A percentile compares a stretch with the other conserved stretches of the same genome.
These are phyloP conservation scores for Helicocarpus griseus DNA, from an alignment of 2,329 filamentous ascomycete genomes.

Conservation along the genomic window DNA sequence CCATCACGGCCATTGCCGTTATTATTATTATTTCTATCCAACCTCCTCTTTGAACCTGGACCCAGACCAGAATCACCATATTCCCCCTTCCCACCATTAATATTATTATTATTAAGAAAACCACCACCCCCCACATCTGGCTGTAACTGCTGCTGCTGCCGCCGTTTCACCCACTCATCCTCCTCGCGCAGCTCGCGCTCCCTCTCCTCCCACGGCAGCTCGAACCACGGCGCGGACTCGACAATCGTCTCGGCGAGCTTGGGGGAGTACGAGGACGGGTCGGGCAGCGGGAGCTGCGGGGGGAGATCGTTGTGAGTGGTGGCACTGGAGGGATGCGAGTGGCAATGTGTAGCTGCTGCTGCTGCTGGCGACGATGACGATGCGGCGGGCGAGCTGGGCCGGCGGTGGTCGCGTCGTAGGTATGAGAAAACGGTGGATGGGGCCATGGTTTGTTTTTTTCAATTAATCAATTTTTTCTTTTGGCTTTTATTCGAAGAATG, in stretches of 20 bases:
- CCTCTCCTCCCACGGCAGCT: not conserved
- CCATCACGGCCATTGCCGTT: not conserved
- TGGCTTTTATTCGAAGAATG: no score
- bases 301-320: not conserved
- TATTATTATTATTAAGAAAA: not conserved
- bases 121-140: not conserved
- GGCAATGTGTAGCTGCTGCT: constrained; percentile 27
- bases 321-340: constrained; percentile 8
- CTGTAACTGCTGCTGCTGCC: not conserved
- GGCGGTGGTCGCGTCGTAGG: constrained; percentile 14
- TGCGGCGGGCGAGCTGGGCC: constrained; percentile 9
- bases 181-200: no score
- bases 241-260: constrained; percentile 20
- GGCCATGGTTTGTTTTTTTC: no score
- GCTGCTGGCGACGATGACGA: constrained; percentile 7
- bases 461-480: no score
- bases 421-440: constrained; percentile 15
- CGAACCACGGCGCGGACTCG: constrained; percentile 15
- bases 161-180: no score
- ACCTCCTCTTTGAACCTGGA: not conserved
- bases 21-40: not conserved
- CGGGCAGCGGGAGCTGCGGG: not conserved
- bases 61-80: no score
- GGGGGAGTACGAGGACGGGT: constrained; percentile 19
- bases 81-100: not conserved